phyloP scores from a whole-genome alignment of 176 grass and related monocot species.

The Alopecurus myosuroides region DNA sequence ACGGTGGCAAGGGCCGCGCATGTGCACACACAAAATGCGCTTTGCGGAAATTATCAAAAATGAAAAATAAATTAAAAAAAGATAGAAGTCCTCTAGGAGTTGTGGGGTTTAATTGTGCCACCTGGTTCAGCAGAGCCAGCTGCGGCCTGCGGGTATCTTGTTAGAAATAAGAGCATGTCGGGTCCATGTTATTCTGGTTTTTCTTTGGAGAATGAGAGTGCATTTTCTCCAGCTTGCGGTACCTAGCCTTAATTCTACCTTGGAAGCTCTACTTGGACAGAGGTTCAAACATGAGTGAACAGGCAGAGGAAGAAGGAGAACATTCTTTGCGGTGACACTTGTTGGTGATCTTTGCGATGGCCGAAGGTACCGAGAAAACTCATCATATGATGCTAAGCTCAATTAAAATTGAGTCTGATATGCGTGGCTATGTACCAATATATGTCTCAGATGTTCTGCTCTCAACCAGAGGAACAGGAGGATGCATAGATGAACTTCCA shows the following conservation, averaged over 20 bases:
- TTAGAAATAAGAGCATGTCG: neutral
- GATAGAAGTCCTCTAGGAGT: neutral
- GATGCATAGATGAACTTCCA: neutral
- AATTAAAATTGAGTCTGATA: neutral
- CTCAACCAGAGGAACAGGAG: neutral
- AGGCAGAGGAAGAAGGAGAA: too few species aligned
- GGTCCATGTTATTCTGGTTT: neutral
- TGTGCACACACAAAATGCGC: too few species aligned
- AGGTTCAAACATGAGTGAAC: too few species aligned
- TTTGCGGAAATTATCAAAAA: neutral
- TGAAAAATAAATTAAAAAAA: neutral
- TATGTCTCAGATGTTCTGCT: neutral
- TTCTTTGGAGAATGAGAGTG: neutral
- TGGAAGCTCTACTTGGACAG: neutral
- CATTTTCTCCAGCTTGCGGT: neutral
- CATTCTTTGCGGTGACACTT: too few species aligned
- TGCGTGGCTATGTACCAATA: neutral
- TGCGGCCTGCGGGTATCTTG: neutral
- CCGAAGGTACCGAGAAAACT: neutral
- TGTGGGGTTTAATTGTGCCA: neutral
- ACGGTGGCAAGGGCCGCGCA: neutral
- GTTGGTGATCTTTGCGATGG: neutral
- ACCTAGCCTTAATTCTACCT: neutral
- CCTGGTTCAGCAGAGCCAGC: slow-evolving; percentile 2
- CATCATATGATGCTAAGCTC: neutral